Base-by-base conservation (phyloP, 768 basidiomycete species). In the Gloeostereum incarnatum region DNA sequence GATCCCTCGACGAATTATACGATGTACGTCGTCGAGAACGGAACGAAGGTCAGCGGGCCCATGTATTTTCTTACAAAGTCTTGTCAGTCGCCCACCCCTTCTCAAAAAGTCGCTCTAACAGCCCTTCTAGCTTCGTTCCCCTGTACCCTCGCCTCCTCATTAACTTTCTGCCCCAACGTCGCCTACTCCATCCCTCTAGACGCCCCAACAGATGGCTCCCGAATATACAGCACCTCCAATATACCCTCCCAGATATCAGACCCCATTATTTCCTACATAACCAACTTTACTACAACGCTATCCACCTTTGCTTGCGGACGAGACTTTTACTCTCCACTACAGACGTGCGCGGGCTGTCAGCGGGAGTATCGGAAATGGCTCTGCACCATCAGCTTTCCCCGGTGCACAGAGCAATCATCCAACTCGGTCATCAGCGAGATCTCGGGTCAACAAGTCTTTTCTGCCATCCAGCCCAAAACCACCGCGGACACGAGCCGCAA, bases 31-130 rank as follows among this genome's bases (percentile, higher is more conserved):
- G 48, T 86, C 2, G 63, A 75, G 44, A 66, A 74, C 41, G 61
- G 57, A 6, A 64, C 69, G 32, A 69, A 71, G 47, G 68, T 87
- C 34, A 75, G 69, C 40, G 76, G 73, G 2, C 86, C 86, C 0
- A 70, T 82, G 2, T 81, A 71, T 47, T 81, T 90, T 42, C 53
- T 62, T 6, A 91, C 88, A 2, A 91, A 92, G 61, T 80, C 81
- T 13, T 65, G 81, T 78, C 51, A 39, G 73, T 57, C 24, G 8
- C 1, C 27, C 4, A 23, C 11, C 13, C 13, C 18, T 9, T 40
- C 35, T 46, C 6, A 31, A 11, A 24, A n/a, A 41, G 11, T 29
- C 11, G 36, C 34, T 27, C 30, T 10, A 17, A 16, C 22, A 5
- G 26, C 8, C 6, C 25, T 2, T 37, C 9, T 43, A 80, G 86